phyloP scores from a whole-genome alignment of 2,329 filamentous ascomycete genomes.

The Calonectria pauciramosa region DNA sequence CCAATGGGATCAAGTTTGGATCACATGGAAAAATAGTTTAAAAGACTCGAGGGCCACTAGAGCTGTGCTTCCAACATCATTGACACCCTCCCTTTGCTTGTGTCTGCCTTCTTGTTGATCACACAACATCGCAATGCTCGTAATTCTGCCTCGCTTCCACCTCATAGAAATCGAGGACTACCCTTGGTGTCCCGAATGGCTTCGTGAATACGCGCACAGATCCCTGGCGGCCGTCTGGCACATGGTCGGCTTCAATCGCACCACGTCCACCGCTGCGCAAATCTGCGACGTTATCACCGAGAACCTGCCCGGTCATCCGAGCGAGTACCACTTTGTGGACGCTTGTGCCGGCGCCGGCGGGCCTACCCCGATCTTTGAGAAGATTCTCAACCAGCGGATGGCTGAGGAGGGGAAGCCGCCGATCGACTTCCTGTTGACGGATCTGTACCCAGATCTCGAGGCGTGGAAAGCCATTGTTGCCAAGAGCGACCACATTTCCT shows the following conservation, averaged over 20 bases:
- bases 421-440: slow-evolving; percentile 37
- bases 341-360: slow-evolving; percentile 38
- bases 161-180: slow-evolving; percentile 42
- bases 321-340: slow-evolving; percentile 40
- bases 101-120: not conserved
- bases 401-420: slow-evolving; percentile 30
- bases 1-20: too few species aligned
- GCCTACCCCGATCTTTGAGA: slow-evolving; percentile 39
- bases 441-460: slow-evolving; percentile 38
- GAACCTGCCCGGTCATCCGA: slow-evolving; percentile 34
- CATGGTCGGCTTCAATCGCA: slow-evolving; percentile 39
- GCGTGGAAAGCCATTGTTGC: slow-evolving; percentile 38
- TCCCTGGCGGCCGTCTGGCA: slow-evolving; percentile 38
- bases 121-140: slow-evolving; percentile 29
- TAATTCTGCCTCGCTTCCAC: slow-evolving; percentile 39
- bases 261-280: slow-evolving; percentile 33
- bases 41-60: not conserved
- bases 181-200: slow-evolving; percentile 40
- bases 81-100: not conserved
- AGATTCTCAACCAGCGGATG: slow-evolving; percentile 37
- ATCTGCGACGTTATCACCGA: slow-evolving; percentile 38
- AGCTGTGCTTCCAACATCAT: not conserved
- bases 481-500: slow-evolving; percentile 37
- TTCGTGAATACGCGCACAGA: slow-evolving; percentile 41
- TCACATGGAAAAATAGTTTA: not conserved